Base-by-base conservation (phyloP, 805 yeast genomes). In the Soucietia sequanensis region DNA sequence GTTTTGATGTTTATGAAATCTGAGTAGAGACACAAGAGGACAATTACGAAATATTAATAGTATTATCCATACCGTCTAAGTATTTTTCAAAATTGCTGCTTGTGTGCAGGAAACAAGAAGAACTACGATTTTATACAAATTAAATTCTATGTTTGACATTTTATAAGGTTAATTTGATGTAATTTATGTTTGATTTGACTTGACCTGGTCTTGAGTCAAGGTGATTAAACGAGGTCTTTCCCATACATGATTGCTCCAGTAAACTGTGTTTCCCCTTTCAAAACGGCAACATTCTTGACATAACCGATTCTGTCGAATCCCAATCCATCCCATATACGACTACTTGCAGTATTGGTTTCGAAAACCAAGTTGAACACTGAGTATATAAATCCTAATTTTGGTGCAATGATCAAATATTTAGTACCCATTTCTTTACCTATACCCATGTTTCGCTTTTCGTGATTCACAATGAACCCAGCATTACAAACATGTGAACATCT, bases 301-400 rank as follows among this genome's bases (percentile, higher is more conserved):
- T 68, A 62, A 0, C 97, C 97, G 24, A 87, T 80, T 33, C 88
- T 65, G 10, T 84, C 83, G 47, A 89, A 90, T 2, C 95, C 95
- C 17, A 90, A 68, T 1, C 66, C 47, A 33, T 89, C 96, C 97
- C 98, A 90, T 35, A 85, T 82, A 48, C 64, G 72, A 48, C 69
- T 56, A 48, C 95, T 84, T 3, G 89, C 96, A 3, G 62, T 64
- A 53, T 90, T 90, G 2, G 89, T 80, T 32, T 71, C 93, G 53
- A 82, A 90, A 0, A 90, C 98, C 32, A 90, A 68, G 58, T 90
- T 90, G 70, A 85, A 90, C 10, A 90, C 91, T 5, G 91, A 81
- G 50, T 86, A 86, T 5, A 72, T 76, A 59, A 82, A 90, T 0
- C 96, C 96, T 21, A 90, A 60, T 32, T 70, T 50, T 0, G 95